Evolutionary conservation across 345 rosid genomes (phyloP).

Genomic region (Hibiscus trionum): DNA sequence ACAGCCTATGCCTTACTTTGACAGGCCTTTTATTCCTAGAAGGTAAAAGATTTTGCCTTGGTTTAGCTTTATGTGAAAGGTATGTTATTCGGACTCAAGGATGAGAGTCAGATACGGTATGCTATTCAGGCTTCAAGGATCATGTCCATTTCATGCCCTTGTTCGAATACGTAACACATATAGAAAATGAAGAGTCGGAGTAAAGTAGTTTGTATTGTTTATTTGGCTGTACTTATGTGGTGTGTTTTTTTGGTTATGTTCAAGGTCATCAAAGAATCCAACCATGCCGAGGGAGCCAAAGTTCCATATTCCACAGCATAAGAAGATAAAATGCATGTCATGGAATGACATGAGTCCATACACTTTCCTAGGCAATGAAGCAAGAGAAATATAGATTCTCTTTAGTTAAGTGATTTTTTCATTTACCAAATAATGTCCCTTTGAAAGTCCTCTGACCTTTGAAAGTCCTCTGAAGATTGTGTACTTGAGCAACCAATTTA

Average conservation of each 20-base stretch:
- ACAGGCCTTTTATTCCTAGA: slow-evolving; percentile 84
- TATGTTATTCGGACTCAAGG: neutral
- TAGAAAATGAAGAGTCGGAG: neutral
- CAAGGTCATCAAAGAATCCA: slow-evolving; percentile 57
- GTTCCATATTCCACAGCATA: slow-evolving; percentile 74
- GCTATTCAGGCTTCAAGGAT: neutral
- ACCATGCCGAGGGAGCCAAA: slow-evolving; percentile 79
- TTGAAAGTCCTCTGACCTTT: neutral
- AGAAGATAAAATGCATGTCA: slow-evolving; percentile 76
- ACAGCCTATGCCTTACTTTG: slow-evolving; percentile 99
- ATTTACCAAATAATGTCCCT: neutral
- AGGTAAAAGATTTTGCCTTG: slow-evolving; percentile 31
- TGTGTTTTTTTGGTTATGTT: neutral
- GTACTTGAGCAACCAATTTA: slow-evolving; percentile 41
- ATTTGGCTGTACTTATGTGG: neutral
- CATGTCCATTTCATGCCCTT: no score
- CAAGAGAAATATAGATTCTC: neutral
- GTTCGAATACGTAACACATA: no score
- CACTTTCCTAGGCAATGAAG: slow-evolving; percentile 16
- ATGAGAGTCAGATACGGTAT: neutral
- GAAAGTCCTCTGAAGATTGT: neutral
- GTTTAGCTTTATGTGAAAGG: neutral
- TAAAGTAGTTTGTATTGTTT: neutral
- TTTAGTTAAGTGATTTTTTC: neutral
- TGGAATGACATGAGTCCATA: slow-evolving; percentile 43